Conservation (phyloP, 495 filamentous ascomycete species). For the Delitschia confertaspora region DNA sequence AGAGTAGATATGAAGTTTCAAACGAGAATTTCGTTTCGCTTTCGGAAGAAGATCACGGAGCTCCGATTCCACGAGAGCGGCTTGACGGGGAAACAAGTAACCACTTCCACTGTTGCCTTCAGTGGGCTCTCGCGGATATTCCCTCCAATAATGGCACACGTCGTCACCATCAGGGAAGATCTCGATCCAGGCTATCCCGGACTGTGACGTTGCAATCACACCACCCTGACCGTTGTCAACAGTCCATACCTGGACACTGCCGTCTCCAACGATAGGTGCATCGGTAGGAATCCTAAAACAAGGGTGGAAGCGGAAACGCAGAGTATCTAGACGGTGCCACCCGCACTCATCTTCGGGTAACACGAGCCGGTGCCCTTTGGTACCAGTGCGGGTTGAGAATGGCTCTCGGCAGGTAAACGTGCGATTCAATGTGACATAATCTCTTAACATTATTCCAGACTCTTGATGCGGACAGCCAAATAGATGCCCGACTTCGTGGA, state of each 20-base stretch:
- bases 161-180: constrained; percentile 68
- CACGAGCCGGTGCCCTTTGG: constrained; percentile 63
- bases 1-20: constrained; percentile 67
- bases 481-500: constrained; percentile 80
- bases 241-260: constrained; percentile 80
- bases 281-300: constrained; percentile 83
- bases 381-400: constrained; percentile 74
- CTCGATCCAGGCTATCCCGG: constrained; percentile 75
- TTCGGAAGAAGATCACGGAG: constrained; percentile 62
- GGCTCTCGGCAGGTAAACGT: constrained; percentile 70
- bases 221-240: constrained; percentile 63
- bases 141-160: constrained; percentile 66
- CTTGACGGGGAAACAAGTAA: constrained; percentile 54
- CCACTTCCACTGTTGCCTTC: constrained; percentile 44
- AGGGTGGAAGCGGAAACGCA: constrained; percentile 84
- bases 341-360: constrained; percentile 67
- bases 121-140: constrained; percentile 59
- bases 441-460: constrained; percentile 77
- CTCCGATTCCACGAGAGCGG: constrained; percentile 65
- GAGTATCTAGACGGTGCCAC: constrained; percentile 81
- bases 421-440: constrained; percentile 76
- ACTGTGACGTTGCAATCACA: constrained; percentile 67
- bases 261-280: constrained; percentile 52
- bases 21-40: constrained; percentile 56
- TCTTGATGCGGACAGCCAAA: constrained; percentile 85